Percentiles rank a stretch among this genome's conserved stretches.
These are phyloP conservation scores for Lecanosticta acicola DNA, from an alignment of 2,329 filamentous ascomycete species.

Conservation along the genomic window DNA sequence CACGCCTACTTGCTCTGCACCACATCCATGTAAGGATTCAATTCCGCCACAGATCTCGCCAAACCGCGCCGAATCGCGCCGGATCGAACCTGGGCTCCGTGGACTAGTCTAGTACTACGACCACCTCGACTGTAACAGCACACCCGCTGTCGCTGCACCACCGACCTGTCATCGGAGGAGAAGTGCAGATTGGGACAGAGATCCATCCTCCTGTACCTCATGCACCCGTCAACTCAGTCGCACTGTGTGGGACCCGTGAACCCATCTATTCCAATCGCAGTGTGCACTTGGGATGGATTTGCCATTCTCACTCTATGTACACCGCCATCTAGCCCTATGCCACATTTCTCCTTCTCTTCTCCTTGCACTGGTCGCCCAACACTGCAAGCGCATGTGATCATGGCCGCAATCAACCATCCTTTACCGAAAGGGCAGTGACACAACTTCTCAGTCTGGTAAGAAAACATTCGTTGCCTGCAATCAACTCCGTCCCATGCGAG, in stretches of 20 bases:
- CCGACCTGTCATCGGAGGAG: constrained; percentile 18
- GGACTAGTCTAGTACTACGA: too few species aligned
- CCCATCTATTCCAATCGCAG: background rate
- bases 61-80: too few species aligned
- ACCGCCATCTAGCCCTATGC: background rate
- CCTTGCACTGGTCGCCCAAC: background rate
- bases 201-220: background rate
- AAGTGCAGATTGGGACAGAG: constrained; percentile 8
- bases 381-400: background rate
- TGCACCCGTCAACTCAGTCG: background rate
- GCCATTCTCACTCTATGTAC: constrained; percentile 8
- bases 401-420: too few species aligned
- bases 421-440: background rate
- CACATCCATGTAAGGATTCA: too few species aligned
- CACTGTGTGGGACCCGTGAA: background rate
- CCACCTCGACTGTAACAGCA: too few species aligned
- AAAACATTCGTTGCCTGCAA: constrained; percentile 2
- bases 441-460: background rate
- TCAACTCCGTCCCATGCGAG: background rate
- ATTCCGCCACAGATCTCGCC: too few species aligned
- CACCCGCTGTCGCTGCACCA: too few species aligned
- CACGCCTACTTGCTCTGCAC: background rate
- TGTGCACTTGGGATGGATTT: background rate
- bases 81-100: too few species aligned
- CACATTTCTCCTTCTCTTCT: background rate